These are phyloP conservation scores for Eucalyptus polyanthemos DNA, from an alignment of 345 rosid genomes.

Conservation along the genomic window DNA sequence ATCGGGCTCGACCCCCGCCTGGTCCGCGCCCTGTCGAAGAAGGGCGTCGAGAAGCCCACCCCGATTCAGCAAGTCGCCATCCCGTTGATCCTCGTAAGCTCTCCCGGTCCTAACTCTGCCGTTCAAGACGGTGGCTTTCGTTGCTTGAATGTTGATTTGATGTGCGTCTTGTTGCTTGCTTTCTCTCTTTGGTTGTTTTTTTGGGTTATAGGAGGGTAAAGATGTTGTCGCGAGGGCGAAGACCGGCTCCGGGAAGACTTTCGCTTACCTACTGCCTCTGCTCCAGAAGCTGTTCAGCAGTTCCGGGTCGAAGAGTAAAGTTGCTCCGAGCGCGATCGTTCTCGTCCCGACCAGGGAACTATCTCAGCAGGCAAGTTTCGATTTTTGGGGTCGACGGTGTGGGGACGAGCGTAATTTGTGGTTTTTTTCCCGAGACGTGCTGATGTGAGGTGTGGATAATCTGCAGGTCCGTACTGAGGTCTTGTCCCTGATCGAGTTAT, in stretches of 20 bases:
- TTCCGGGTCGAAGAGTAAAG: constrained; percentile 30
- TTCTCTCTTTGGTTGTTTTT: neutral
- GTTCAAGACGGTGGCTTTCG: neutral
- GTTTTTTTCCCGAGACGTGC: neutral
- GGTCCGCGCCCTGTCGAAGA: constrained; percentile 64
- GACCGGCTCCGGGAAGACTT: constrained; percentile 85
- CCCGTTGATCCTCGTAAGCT: constrained; percentile 54
- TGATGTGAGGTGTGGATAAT: neutral
- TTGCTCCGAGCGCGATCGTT: constrained; percentile 62
- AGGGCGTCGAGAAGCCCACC: constrained; percentile 58
- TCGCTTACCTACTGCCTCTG: constrained; percentile 77
- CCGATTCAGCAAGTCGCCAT: constrained; percentile 64
- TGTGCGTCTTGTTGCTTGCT: neutral
- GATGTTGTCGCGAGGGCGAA: constrained; percentile 89
- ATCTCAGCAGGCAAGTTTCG: constrained; percentile 50
- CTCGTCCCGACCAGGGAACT: constrained; percentile 81
- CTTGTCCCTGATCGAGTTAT: constrained; percentile 48
- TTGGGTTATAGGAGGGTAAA: constrained; percentile 52
- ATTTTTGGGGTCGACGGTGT: neutral
- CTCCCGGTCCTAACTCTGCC: neutral
- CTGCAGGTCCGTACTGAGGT: constrained; percentile 62
- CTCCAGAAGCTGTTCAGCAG: constrained; percentile 67
- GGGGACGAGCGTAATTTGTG: neutral
- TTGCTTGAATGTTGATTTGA: neutral
- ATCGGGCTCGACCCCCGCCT: constrained; percentile 71